Base-by-base conservation (phyloP, 1,284 basidiomycete genomes). In the Cerioporus squamosus region DNA sequence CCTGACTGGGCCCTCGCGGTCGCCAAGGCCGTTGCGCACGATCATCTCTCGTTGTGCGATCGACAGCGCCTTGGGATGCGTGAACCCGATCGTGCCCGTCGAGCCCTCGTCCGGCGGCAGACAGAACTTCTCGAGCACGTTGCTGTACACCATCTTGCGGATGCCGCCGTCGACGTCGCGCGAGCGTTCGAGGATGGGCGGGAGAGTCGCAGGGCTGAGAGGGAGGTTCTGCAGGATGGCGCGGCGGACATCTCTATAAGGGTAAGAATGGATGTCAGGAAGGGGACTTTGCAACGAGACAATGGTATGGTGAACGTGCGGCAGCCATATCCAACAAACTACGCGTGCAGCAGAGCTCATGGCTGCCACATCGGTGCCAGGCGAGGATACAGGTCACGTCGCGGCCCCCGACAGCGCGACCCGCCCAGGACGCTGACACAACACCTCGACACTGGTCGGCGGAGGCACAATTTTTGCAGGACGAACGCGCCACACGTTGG, bases 161-260 rank as follows among this genome's bases (percentile, higher is more conserved):
- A 93, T 90, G 55, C 88, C 80, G 0, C 90, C 81, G 68, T 98
- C 97, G 33, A 90, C 81, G 72, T 98, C 97, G 58, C 94, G 87
- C 0, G 93, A 91, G 18, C 96, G 86, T 5, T 86, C 82, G 39
- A 99, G 83, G 47, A 98, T 81, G 8, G 81, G 72, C 1, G 88
- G 81, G 0, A 97, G 76, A 0, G 89, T 90, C 0, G 75, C 71
- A 1, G 79, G 77, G 1, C 82, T 82, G 17, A 90, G 76, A 1
- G 92, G 89, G 1, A 96, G 79, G 66, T 94, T 91, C 62, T 94
- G 80, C 0, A 99, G 81, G 0, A 92, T 90, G 0, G 94, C 91
- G 22, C 94, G 87, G 14, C 97, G 93, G 8, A 97, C 96, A 67
- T 98, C 96, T 2, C 94, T 96, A 69, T 18, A 51, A 5, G 5